Base-by-base conservation (phyloP, 2,329 filamentous ascomycete species). In the Fusarium albosuccineum region DNA sequence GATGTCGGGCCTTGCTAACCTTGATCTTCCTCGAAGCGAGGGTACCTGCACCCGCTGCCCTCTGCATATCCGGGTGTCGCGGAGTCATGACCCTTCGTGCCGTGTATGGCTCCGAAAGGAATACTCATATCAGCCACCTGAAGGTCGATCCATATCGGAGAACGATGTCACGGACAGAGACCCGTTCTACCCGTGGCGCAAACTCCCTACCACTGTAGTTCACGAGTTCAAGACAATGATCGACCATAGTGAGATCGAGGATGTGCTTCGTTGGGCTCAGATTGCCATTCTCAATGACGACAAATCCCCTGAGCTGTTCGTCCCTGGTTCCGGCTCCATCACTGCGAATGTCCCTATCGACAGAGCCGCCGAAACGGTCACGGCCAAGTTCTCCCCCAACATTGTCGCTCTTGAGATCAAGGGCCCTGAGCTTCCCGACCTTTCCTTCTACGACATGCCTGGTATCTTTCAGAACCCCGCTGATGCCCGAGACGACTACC, bases 361-460 rank as follows among this genome's bases (percentile, higher is more conserved):
- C 44, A 67, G 73, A 8, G 80, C 82, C 0, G 80, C 82, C 3
- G 76, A 79, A 3, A 70, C 76, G 2, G 82, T 84, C 0, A 78
- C 87, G 6, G 88, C 90, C 0, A 89, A 92, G 9, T 97, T 97
- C 68, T 93, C 91, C 0, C 94, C 94, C 0, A 97, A 97, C 67
- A 85, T 94, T 0, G 89, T 97, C 0, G 86, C 89, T 0, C 81
- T 97, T 0, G 87, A 93, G 53, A 93, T 97, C 27, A 88, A 88
- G 0, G 91, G 90, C 0, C 91, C 91, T 0, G 84, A 83, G 0
- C 83, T 95, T 0, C 90, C 92, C 0, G 89, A 92, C 6, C 76
- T 97, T 0, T 93, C 91, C 0, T 97, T 97, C 70, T 95, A 92
- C 63, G 94, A 97, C 63, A 83, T 97, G 1, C 94, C 94, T 0